These are phyloP conservation scores for Steccherinum ochraceum DNA, from an alignment of 768 basidiomycete species.

Conservation along the genomic window DNA sequence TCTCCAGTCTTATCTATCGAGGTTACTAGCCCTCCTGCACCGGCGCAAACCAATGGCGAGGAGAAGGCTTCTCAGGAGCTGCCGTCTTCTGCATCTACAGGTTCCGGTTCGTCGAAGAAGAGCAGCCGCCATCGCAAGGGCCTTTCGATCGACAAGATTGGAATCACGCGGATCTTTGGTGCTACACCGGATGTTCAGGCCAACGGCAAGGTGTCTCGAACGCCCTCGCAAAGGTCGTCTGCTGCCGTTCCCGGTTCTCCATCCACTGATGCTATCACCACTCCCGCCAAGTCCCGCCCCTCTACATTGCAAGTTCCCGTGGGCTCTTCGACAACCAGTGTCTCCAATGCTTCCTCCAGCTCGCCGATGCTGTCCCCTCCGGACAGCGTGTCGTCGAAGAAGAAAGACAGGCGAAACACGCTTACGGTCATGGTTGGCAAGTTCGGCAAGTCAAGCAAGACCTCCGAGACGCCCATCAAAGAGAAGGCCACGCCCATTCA, in stretches of 20 bases:
- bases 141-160: conserved; percentile 74
- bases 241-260: conserved; percentile 8
- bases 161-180: conserved; percentile 69
- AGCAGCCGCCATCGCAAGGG: conserved; percentile 60
- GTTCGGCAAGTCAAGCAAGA: conserved; percentile 39
- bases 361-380: conserved; percentile 32
- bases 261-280: conserved; percentile 19
- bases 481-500: conserved; percentile 26
- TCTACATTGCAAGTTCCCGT: conserved; percentile 26
- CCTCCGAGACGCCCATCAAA: conserved; percentile 22
- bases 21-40: conserved; percentile 24
- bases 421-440: conserved; percentile 85
- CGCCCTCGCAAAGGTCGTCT: conserved; percentile 32
- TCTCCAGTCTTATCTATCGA: conserved; percentile 26
- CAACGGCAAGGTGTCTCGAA: conserved; percentile 32
- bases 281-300: conserved; percentile 19
- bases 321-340: conserved; percentile 4
- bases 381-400: conserved; percentile 27
- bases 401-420: conserved; percentile 72
- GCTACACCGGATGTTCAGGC: conserved; percentile 24
- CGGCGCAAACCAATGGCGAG: conserved; percentile 14
- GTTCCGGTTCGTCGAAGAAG: conserved; percentile 31
- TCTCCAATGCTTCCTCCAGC: conserved; percentile 11
- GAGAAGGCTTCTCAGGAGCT: conserved; percentile 14
- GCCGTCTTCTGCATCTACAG: conserved; percentile 15